Base-by-base conservation (phyloP, 169 alveolate species). In the Eimeria sp. region DNA sequence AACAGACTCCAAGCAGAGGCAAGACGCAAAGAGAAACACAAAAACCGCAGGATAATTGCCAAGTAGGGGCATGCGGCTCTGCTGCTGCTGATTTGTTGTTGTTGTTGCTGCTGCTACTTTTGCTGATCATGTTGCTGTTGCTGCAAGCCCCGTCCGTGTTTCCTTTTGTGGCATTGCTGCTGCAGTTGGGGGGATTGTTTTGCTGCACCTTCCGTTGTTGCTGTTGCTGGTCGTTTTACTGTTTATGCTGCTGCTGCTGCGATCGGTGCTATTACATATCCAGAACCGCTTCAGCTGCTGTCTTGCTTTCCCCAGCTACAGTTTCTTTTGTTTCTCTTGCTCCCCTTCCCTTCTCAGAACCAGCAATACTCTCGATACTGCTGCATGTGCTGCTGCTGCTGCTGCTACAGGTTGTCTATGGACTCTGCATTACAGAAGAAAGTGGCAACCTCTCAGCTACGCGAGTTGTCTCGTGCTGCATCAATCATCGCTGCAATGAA, bases 341-440 rank as follows among this genome's bases (percentile, higher is more conserved):
- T 20, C 3, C 25, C 25, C 25, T 65, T 65, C 76, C 10, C 16
- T 13, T 11, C 76, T 65, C 40, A 11, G 14, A n/a, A 65, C 27
- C 75, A 34, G 40, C n/a, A n/a, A n/a, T n/a, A n/a, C 40, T 34
- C 40, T 34, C 40, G 40, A 34, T 34, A 34, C 40, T 34, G 40
- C 75, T 65, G 75, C 43, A 3, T 9, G 27, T 25, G 20, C 34
- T 25, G 76, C 76, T 65, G 76, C 40, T 73, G 57, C 84, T 73
- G 84, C 84, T 73, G 51, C 58, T 73, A 47, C 67, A 80, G 89
- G 89, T 63, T 45, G 70, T 45, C 89, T 18, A 9, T 80, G 89
- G 89, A 80, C 14, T 16, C 49, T 30, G 89, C 89, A 9, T 10
- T 80, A 45, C 45, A 80, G 89, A 45, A 47, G 89, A 57, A 63